Conservation (phyloP, 2,329 filamentous ascomycete species). For the Paraphaeosphaeria sporulosa region DNA sequence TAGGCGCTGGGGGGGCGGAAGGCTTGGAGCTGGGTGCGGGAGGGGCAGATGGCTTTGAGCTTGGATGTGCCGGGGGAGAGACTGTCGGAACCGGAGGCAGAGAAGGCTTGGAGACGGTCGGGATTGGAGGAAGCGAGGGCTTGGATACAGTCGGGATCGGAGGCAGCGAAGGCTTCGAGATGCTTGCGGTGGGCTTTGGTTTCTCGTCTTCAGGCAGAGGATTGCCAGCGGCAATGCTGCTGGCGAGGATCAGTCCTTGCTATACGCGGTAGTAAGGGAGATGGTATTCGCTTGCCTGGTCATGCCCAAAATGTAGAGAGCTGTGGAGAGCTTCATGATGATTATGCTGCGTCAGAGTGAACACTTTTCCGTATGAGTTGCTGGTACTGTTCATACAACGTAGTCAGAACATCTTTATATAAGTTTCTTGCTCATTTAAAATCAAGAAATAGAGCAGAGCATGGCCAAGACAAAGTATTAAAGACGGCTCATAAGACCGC, state of each 20-base stretch:
- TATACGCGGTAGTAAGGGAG: neutral
- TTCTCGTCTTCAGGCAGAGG: constrained; percentile 24
- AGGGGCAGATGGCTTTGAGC: neutral
- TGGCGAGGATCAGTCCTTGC: neutral
- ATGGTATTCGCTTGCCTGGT: constrained; percentile 24
- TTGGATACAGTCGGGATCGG: constrained; percentile 14
- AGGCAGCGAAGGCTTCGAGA: constrained; percentile 6
- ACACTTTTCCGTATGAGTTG: neutral
- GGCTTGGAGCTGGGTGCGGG: constrained; percentile 8
- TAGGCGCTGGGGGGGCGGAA: neutral
- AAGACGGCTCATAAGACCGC: constrained; percentile 21
- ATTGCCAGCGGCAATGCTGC: constrained; percentile 29
- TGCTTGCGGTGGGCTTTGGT: constrained; percentile 13
- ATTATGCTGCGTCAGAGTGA: constrained; percentile 7
- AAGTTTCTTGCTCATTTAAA: neutral
- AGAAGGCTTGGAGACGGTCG: constrained; percentile 16
- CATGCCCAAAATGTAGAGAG: constrained; percentile 28
- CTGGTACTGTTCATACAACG: constrained; percentile 9
- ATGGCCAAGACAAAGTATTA: constrained; percentile 22
- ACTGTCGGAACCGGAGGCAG: constrained; percentile 13
- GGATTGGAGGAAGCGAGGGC: constrained; percentile 11
- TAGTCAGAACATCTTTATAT: constrained; percentile 24
- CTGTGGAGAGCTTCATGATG: constrained; percentile 38
- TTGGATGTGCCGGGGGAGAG: constrained; percentile 4
- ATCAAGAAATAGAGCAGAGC: neutral